Evolutionary conservation across 1,139 yeast species (phyloP).

Genomic region (Magnusiomyces suaveolens): DNA sequence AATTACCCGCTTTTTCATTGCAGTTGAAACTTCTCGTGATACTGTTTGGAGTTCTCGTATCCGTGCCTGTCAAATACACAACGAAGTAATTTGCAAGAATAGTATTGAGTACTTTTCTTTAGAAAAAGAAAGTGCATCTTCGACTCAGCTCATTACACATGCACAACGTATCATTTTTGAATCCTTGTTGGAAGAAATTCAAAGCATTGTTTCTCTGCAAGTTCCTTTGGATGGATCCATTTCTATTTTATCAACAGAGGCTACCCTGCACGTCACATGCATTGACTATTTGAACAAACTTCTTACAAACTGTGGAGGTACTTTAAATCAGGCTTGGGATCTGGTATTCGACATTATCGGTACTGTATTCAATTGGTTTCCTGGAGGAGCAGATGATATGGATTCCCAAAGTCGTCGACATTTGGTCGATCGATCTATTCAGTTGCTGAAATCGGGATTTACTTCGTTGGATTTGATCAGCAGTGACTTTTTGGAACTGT

Average conservation of each 20-base stretch:
- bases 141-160: constrained; percentile 1
- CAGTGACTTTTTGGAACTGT: constrained; percentile 66
- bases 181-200: constrained; percentile 14
- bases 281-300: constrained; percentile 57
- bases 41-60: constrained; percentile 39
- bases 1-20: constrained; percentile 39
- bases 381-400: constrained; percentile 25
- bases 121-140: constrained; percentile 6
- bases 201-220: constrained; percentile 13
- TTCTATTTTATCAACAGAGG: constrained; percentile 21
- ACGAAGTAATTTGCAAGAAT: constrained; percentile 37
- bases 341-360: constrained; percentile 58
- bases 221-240: constrained; percentile 20
- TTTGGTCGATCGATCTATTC: constrained; percentile 22
- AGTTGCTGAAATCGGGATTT: constrained; percentile 54
- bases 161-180: constrained; percentile 15
- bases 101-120: constrained; percentile 20
- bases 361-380: constrained; percentile 46
- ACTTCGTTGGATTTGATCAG: constrained; percentile 72
- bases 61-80: constrained; percentile 42
- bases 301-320: constrained; percentile 65
- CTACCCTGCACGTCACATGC: constrained; percentile 53
- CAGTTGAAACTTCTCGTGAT: constrained; percentile 36
- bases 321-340: constrained; percentile 58
- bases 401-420: constrained; percentile 30